Evolutionary conservation across 2,329 filamentous ascomycete genomes (phyloP).

Genomic region (Aschersonia sp.): DNA sequence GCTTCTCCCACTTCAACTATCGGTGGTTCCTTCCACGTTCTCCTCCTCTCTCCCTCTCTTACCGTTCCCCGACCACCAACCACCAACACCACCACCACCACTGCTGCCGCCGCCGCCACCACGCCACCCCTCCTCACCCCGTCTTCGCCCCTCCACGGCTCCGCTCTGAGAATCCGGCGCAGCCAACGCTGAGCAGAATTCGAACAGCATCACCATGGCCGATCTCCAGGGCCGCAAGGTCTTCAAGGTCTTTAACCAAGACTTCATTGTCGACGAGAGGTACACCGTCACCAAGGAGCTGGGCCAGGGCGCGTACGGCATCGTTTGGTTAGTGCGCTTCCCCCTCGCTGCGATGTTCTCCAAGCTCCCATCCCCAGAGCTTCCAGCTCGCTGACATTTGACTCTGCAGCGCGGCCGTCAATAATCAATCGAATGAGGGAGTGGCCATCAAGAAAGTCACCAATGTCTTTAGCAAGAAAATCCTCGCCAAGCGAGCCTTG

Average conservation of each 20-base stretch:
- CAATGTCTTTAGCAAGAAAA: conserved; percentile 99
- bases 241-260: conserved; percentile 99
- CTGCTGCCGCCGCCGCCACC: neutral
- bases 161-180: neutral
- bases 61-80: too few relatives aligned
- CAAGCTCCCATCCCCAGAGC: conserved; percentile 7
- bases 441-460: conserved; percentile 99
- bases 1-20: too few relatives aligned
- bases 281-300: conserved; percentile 99
- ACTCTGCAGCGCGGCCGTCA: conserved; percentile 66
- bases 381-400: conserved; percentile 1
- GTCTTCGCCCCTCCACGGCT: neutral
- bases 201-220: conserved; percentile 15
- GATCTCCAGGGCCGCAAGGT: conserved; percentile 55
- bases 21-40: too few relatives aligned
- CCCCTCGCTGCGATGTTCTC: conserved; percentile 2
- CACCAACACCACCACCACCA: conserved; percentile 1
- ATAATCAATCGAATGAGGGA: conserved; percentile 78
- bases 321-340: conserved; percentile 65
- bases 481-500: conserved; percentile 91
- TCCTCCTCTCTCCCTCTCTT: too few relatives aligned
- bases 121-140: neutral
- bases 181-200: neutral
- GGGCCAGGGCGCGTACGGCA: conserved; percentile 94
- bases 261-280: conserved; percentile 95